A percentile compares a stretch with the other conserved stretches of the same genome.
Conservation (phyloP, 2,329 filamentous ascomycete species). For the Lizonia empirigonia region DNA sequence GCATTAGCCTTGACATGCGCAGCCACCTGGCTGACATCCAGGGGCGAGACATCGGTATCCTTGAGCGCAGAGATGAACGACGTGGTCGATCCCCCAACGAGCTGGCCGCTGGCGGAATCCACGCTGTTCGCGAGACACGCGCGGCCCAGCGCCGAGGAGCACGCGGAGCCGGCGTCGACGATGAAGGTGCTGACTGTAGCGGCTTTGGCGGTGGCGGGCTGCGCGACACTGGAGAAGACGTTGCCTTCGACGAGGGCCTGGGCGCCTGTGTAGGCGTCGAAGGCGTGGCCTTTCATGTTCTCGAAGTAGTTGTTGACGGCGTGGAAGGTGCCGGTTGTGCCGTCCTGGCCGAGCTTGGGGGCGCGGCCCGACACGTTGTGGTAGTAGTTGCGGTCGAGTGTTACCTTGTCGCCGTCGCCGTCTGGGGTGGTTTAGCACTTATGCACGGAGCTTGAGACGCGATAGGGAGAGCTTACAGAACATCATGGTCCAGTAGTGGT, state of each 20-base stretch:
- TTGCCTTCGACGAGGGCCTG: constrained; percentile 52
- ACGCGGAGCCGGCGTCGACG: constrained; percentile 34
- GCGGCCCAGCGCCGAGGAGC: constrained; percentile 25
- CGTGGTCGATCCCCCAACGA: constrained; percentile 15
- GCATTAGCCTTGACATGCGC: constrained; percentile 26
- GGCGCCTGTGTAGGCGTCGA: constrained; percentile 46
- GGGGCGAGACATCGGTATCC: constrained; percentile 19
- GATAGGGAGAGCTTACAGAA: constrained; percentile 29
- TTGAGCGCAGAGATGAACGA: constrained; percentile 23
- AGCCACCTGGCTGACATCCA: constrained; percentile 26
- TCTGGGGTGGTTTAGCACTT: constrained; percentile 5
- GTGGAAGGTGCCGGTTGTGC: constrained; percentile 27
- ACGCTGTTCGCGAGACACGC: constrained; percentile 27
- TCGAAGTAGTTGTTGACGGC: constrained; percentile 45
- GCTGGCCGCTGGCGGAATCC: constrained; percentile 27
- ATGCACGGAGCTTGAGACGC: background rate
- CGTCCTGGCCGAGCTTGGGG: constrained; percentile 51
- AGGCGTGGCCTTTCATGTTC: constrained; percentile 50
- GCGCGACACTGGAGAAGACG: constrained; percentile 51
- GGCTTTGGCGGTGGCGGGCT: constrained; percentile 43
- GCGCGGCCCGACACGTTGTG: constrained; percentile 54
- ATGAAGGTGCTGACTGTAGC: constrained; percentile 36
- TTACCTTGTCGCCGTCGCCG: constrained; percentile 50
- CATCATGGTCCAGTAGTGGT: constrained; percentile 57
- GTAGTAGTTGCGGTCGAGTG: constrained; percentile 54